phyloP scores from a whole-genome alignment of 345 rosid species.

The Corchorus capsularis region DNA sequence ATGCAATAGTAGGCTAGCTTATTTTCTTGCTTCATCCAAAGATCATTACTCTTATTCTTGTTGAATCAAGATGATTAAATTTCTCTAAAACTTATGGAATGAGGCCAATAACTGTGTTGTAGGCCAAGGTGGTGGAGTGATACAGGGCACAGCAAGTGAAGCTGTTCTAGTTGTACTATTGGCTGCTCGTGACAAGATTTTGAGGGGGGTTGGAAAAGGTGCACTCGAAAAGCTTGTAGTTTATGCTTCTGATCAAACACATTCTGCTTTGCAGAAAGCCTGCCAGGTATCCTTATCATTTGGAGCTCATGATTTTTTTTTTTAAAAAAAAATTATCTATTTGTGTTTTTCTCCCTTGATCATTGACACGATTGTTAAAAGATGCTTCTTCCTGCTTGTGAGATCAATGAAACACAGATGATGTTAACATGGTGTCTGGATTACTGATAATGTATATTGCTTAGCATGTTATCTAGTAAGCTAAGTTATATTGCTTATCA shows the following conservation, averaged over 20 bases:
- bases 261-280: slow-evolving; percentile 79
- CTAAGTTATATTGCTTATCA: slow-evolving; percentile 13
- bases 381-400: neutral
- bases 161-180: slow-evolving; percentile 74
- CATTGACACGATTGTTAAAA: neutral
- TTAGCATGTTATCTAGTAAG: neutral
- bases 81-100: slow-evolving; percentile 16
- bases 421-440: neutral
- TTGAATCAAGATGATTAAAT: neutral
- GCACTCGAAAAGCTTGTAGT: slow-evolving; percentile 76
- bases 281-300: slow-evolving; percentile 61
- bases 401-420: neutral
- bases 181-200: slow-evolving; percentile 75
- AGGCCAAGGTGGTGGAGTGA: slow-evolving; percentile 94
- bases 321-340: neutral
- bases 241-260: slow-evolving; percentile 89
- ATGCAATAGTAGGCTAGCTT: neutral
- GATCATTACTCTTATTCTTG: neutral
- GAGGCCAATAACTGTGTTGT: slow-evolving; percentile 23
- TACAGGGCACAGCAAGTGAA: slow-evolving; percentile 96
- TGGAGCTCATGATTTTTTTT: neutral
- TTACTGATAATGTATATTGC: neutral
- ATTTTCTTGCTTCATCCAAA: neutral
- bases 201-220: slow-evolving; percentile 56
- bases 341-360: neutral